Conservation (phyloP, 1,284 basidiomycete genomes). For the Sporisorium exsertum region DNA sequence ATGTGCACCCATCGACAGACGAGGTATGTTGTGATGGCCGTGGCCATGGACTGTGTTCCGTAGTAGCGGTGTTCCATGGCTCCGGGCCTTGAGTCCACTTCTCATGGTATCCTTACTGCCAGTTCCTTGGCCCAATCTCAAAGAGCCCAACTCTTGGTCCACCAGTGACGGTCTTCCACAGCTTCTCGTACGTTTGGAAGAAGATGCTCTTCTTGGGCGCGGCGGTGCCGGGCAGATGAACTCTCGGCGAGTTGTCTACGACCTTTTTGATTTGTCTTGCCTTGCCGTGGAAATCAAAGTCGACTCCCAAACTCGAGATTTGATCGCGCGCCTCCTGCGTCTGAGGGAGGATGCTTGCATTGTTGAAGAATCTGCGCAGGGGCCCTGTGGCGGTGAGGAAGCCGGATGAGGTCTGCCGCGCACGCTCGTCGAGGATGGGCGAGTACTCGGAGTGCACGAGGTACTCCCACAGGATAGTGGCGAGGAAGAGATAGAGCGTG, state of each 20-base stretch:
- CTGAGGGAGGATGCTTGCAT: conserved; percentile 39
- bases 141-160: conserved; percentile 29
- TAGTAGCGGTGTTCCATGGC: too few relatives aligned
- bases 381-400: conserved; percentile 32
- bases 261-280: conserved; percentile 8
- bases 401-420: conserved; percentile 25
- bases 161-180: conserved; percentile 16
- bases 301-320: conserved; percentile 27
- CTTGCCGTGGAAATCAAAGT: conserved; percentile 19
- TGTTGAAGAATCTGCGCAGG: conserved; percentile 39
- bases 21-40: too few relatives aligned
- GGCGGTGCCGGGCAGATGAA: conserved; percentile 20
- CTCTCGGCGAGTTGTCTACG: conserved; percentile 19
- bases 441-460: conserved; percentile 47
- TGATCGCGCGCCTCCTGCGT: conserved; percentile 11
- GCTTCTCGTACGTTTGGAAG: conserved; percentile 20
- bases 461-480: conserved; percentile 44
- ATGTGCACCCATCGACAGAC: too few relatives aligned
- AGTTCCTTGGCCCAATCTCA: conserved; percentile 39
- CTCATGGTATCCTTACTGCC: neutral
- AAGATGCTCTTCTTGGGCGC: conserved; percentile 35
- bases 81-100: too few relatives aligned
- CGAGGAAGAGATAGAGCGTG: conserved; percentile 28
- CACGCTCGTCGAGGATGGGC: conserved; percentile 29
- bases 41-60: too few relatives aligned